Conservation (phyloP, 768 basidiomycete genomes). For the Hericium rajendrae region DNA sequence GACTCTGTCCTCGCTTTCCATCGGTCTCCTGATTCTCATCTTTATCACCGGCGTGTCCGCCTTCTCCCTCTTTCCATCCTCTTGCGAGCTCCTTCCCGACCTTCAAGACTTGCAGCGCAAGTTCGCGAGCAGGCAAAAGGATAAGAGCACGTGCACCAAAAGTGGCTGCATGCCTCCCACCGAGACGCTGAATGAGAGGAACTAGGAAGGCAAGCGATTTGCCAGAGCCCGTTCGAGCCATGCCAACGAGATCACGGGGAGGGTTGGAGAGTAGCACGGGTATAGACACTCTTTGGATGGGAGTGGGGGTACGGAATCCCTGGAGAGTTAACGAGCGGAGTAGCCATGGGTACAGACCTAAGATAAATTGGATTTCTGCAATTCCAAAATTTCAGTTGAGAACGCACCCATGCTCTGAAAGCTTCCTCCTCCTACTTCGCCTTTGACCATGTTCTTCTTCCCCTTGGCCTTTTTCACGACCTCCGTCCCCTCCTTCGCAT, state of each 20-base stretch:
- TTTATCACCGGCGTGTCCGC: constrained; percentile 66
- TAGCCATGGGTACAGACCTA: constrained; percentile 76
- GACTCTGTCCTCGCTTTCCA: constrained; percentile 43
- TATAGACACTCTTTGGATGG: constrained; percentile 87
- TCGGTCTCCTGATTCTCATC: constrained; percentile 40
- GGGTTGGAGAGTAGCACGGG: constrained; percentile 77
- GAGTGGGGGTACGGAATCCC: constrained; percentile 91
- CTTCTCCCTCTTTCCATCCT: constrained; percentile 57
- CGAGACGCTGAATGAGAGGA: constrained; percentile 80
- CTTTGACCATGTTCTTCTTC: constrained; percentile 58
- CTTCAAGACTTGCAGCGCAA: constrained; percentile 87
- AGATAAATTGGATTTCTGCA: constrained; percentile 8
- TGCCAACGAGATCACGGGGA: constrained; percentile 89
- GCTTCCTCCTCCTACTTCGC: constrained; percentile 84
- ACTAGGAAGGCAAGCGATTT: constrained; percentile 96
- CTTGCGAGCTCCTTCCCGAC: constrained; percentile 92
- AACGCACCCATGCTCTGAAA: constrained; percentile 87
- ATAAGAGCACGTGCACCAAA: constrained; percentile 85
- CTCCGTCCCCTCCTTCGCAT: constrained; percentile 67
- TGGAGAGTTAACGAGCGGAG: constrained; percentile 82
- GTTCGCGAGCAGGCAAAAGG: constrained; percentile 84
- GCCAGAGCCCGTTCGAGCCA: constrained; percentile 97
- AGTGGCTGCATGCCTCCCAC: constrained; percentile 65
- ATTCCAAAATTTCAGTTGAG: neutral
- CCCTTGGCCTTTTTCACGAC: constrained; percentile 71